Percentiles rank a stretch among this genome's conserved stretches.
phyloP scores from a whole-genome alignment of 2,329 filamentous ascomycete genomes.

The Ambrosiella beaveri region DNA sequence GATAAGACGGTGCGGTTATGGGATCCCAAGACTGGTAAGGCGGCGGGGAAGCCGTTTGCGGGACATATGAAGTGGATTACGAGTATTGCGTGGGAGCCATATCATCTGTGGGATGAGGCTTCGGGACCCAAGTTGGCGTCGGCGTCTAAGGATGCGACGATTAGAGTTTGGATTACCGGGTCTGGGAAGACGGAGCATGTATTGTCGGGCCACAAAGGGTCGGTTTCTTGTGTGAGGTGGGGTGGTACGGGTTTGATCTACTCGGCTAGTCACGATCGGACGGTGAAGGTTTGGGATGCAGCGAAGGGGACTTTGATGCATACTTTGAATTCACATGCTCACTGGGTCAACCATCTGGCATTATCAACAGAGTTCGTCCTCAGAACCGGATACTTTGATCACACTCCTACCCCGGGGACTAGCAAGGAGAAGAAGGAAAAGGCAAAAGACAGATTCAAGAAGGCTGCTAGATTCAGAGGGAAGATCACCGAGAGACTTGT shows the following conservation, averaged over 20 bases:
- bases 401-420: conserved; percentile 35
- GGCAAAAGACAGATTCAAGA: conserved; percentile 69
- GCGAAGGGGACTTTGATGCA: conserved; percentile 63
- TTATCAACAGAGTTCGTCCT: conserved; percentile 84
- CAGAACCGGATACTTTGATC: conserved; percentile 73
- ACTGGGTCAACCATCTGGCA: conserved; percentile 91
- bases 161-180: conserved; percentile 72
- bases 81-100: conserved; percentile 81
- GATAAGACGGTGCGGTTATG: conserved; percentile 84
- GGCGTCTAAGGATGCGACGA: conserved; percentile 75
- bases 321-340: conserved; percentile 65
- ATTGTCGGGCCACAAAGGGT: conserved; percentile 73
- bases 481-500: conserved; percentile 69
- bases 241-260: conserved; percentile 77
- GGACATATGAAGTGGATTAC: conserved; percentile 85
- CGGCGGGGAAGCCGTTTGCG: conserved; percentile 51
- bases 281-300: conserved; percentile 77
- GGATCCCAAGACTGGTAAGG: conserved; percentile 66
- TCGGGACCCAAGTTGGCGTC: conserved; percentile 59
- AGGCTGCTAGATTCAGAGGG: conserved; percentile 60
- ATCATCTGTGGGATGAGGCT: conserved; percentile 61
- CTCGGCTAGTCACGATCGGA: conserved; percentile 79
- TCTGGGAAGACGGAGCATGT: conserved; percentile 64
- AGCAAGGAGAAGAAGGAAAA: conserved; percentile 49
- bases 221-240: conserved; percentile 84